A percentile compares a stretch with the other conserved stretches of the same genome.
Evolutionary conservation across 306 rosid species (phyloP).

Genomic region (Cicer yamashitae): DNA sequence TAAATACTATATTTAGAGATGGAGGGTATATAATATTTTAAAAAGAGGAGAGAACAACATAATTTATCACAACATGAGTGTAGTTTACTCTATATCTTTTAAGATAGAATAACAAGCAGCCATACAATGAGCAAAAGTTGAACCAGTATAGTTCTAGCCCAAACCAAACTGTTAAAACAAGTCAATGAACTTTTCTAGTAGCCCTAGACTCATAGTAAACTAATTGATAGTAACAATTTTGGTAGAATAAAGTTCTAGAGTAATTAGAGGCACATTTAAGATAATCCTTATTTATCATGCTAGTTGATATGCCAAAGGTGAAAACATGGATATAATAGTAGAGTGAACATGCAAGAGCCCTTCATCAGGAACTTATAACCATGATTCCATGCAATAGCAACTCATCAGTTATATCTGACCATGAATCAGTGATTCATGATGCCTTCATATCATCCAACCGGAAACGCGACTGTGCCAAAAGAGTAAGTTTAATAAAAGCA

Average conservation of each 20-base stretch:
- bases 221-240: constrained; percentile 12
- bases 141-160: neutral
- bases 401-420: constrained; percentile 33
- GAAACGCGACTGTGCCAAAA: constrained; percentile 66
- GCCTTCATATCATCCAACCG: constrained; percentile 93
- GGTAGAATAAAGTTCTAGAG: neutral
- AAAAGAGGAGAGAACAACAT: too few relatives aligned
- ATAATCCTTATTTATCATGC: constrained; percentile 27
- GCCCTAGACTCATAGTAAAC: constrained; percentile 13
- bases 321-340: neutral
- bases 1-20: too few relatives aligned
- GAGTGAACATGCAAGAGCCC: constrained; percentile 16
- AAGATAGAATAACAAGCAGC: neutral
- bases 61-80: neutral
- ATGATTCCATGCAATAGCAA: constrained; percentile 29
- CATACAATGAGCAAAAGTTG: neutral
- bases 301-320: constrained; percentile 1
- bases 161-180: constrained; percentile 10
- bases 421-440: constrained; percentile 43
- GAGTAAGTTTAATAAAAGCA: constrained; percentile 5
- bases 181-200: neutral
- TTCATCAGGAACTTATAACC: constrained; percentile 21
- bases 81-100: neutral
- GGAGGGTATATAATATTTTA: too few relatives aligned
- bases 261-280: constrained; percentile 27